Evolutionary conservation across 306 rosid genomes (phyloP), one percentile per base, ranked within the genome.

Genomic region (Gastrolobium villosum): DNA sequence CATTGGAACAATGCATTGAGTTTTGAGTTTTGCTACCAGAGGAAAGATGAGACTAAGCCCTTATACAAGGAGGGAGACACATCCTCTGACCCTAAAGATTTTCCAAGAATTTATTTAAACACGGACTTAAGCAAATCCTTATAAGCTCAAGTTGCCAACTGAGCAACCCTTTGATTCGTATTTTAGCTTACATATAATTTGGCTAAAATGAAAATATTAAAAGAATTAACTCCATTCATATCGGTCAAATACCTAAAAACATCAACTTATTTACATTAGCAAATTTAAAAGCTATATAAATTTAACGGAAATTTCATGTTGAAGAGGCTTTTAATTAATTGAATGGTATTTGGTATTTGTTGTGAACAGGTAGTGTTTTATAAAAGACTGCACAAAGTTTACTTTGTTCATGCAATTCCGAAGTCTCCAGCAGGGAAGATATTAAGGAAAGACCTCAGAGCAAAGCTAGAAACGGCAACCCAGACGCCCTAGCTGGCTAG

Each of bases 391-490:
- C 92, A 88, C 87, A 86, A 79, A 73, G 96, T 94, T 30, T 88
- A 83, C 78, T 92, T 94, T 46, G 77, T 92, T 54, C 89, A 87
- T 34, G 86, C 93, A 37, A 92, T 94, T 76, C 99, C 99, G 2
- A 94, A 89, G 88, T 90, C 97, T 62, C 87, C 99, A 1, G 0
- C 99, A 0, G 99, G 99, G 56, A 94, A 94, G 83, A 94, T 92
- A 62, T 60, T 94, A 55, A 92, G 97, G 66, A 94, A 89, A 74
- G 97, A 92, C 28, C 89, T 94, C 5, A 88, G 93, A 90, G 93
- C 91, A 74, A 89, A 83, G 90, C 90, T 94, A 15, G 92, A 83
- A 73, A 28, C 39, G 10, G 15, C 66, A 69, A 26, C 84, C 5
- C 68, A 67, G 2, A 7, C 4, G 20, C 14, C 81, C n/a, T n/a